Conservation (phyloP, 768 basidiomycete species). For the Amanita fuliginea region DNA sequence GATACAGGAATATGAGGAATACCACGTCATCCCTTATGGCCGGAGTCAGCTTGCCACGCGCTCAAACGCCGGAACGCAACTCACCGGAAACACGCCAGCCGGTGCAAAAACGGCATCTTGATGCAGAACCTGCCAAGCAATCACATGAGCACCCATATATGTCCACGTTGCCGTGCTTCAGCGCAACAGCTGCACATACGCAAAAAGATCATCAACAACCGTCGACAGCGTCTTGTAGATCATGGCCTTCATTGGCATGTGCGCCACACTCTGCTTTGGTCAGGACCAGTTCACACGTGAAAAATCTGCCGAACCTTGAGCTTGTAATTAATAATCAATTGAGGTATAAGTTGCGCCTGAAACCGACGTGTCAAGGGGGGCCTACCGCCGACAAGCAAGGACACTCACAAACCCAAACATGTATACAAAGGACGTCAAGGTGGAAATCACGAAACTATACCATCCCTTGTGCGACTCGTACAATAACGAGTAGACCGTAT, state of each 20-base stretch:
- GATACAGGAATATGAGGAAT: slow-evolving; percentile 87
- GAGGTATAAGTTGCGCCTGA: slow-evolving; percentile 77
- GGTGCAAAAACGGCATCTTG: slow-evolving; percentile 93
- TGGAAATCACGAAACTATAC: slow-evolving; percentile 94
- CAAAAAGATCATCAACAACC: slow-evolving; percentile 87
- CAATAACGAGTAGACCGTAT: slow-evolving; percentile 71
- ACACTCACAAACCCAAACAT: slow-evolving; percentile 95
- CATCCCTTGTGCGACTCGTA: slow-evolving; percentile 85
- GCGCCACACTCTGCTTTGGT: slow-evolving; percentile 69
- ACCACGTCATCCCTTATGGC: slow-evolving; percentile 66
- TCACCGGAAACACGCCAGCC: slow-evolving; percentile 74
- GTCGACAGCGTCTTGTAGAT: slow-evolving; percentile 89
- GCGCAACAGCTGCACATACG: slow-evolving; percentile 38
- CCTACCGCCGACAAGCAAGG: slow-evolving; percentile 5
- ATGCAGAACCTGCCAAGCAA: slow-evolving; percentile 68
- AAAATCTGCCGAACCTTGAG: slow-evolving; percentile 55
- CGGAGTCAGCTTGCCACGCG: slow-evolving; percentile 13
- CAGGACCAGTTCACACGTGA: neutral
- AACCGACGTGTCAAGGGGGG: slow-evolving; percentile 8
- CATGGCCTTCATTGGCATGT: slow-evolving; percentile 99
- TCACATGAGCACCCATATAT: slow-evolving; percentile 9
- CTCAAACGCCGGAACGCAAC: slow-evolving; percentile 12
- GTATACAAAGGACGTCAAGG: slow-evolving; percentile 86
- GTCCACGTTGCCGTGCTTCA: neutral
- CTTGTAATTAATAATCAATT: slow-evolving; percentile 95